Percentiles rank a stretch among this genome's conserved stretches.
These are phyloP conservation scores for Syzygium grande DNA, from an alignment of 345 rosid genomes.

Conservation along the genomic window DNA sequence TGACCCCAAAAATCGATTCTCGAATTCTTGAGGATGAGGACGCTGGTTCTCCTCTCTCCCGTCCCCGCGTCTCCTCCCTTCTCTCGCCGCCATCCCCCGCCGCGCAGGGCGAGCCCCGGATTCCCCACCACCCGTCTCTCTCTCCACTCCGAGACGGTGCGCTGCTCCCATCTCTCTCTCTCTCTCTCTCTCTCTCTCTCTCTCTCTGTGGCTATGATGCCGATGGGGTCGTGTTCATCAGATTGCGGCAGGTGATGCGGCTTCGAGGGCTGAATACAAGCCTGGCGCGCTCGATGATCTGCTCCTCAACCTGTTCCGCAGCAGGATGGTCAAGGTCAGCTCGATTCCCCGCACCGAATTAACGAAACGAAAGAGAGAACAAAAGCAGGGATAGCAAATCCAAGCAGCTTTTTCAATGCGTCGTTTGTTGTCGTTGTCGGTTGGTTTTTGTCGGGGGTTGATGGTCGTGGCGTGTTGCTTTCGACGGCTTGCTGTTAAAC, in stretches of 20 bases:
- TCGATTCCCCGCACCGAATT: not conserved
- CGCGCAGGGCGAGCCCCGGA: not conserved
- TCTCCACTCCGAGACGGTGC: constrained; percentile 17
- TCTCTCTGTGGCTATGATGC: not conserved
- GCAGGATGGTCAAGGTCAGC: constrained; percentile 63
- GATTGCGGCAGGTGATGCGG: constrained; percentile 17
- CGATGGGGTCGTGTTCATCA: not conserved
- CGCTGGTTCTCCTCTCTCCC: constrained; percentile 18
- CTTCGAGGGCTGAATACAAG: constrained; percentile 30
- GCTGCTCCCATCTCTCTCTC: not conserved
- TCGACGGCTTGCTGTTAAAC: constrained; percentile 13
- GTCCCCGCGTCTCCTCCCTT: constrained; percentile 6
- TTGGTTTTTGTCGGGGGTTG: not conserved
- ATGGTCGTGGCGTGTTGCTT: not conserved
- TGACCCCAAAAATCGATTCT: no score
- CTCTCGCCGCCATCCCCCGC: not conserved
- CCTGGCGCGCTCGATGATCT: constrained; percentile 44
- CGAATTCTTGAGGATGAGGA: constrained; percentile 10
- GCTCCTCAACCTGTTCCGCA: constrained; percentile 57
- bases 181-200: not conserved
- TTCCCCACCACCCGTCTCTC: constrained; percentile 20
- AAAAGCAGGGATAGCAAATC: no score
- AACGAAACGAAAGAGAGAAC: not conserved
- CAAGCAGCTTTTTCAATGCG: not conserved
- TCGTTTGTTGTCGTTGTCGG: not conserved